Evolutionary conservation across 257 asterid genomes (phyloP), one percentile per base, ranked within the genome.

Genomic region (Nicotiana obtusifolia): DNA sequence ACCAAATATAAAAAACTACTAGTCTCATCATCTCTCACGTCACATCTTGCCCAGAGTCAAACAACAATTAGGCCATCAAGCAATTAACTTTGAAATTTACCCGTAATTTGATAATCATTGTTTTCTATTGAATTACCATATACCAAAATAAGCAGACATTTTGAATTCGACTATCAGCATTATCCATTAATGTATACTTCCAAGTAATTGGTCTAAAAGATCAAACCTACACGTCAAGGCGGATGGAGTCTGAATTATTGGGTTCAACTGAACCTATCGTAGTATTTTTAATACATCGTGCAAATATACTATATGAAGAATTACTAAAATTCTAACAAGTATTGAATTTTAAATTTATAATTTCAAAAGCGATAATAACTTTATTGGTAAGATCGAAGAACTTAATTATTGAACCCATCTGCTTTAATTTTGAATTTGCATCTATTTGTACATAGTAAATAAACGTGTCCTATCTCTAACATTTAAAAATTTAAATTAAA

Each of bases 1-100:
- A 44, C 78, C 37, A 73, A 71, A 41, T 71, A 41, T 71, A 44
- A 22, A 41, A 71, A 22, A 47, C 10, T 68, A 22, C 10, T 68
- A 17, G 28, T 44, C 78, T 47, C 26, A 47, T 47, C 61, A 73
- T 47, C 22, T 73, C 41, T 73, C 79, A 73, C 79, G 62, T 73
- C 41, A 73, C 41, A 3, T 10, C 33, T 73, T 65, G 35, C 81
- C 76, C 33, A 16, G 37, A 78, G 86, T 81, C 85, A 87, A 78
- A 81, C 67, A 65, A 16, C 19, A 83, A 33, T 64, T 83, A 83
- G 78, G 83, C 64, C 57, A 47, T 52, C 82, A 20, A 62, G 62
- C 77, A 76, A 61, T 35, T 82, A 76, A 17, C 87, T 30, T 81
- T 64, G 69, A 80, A 41, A 26, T 41, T 24, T 65, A 5, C 4